Conservation (phyloP, 1,284 basidiomycete species). For the Earliella scabrosa region DNA sequence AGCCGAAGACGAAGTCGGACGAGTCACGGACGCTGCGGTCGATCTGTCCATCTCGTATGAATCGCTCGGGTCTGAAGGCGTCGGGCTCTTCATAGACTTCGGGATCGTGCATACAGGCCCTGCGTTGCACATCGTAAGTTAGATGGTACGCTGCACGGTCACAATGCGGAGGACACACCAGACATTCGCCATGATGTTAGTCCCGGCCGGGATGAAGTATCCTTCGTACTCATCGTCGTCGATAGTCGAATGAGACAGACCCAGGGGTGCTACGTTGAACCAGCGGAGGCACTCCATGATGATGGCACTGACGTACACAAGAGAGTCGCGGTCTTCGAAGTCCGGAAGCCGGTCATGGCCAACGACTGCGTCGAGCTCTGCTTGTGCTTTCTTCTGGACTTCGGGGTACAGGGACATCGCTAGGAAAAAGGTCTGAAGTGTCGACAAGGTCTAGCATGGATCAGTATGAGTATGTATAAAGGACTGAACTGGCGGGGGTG, state of each 20-base stretch:
- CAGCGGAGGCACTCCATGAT: slow-evolving; percentile 24
- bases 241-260: slow-evolving; percentile 13
- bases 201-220: slow-evolving; percentile 28
- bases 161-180: slow-evolving; percentile 22
- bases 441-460: not conserved
- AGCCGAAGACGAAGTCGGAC: slow-evolving; percentile 9
- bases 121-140: not conserved
- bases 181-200: slow-evolving; percentile 19
- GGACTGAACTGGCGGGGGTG: not conserved
- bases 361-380: slow-evolving; percentile 13
- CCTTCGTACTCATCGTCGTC: slow-evolving; percentile 26
- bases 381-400: slow-evolving; percentile 16
- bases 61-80: slow-evolving; percentile 27
- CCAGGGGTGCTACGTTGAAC: slow-evolving; percentile 15
- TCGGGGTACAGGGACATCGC: slow-evolving; percentile 20
- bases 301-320: slow-evolving; percentile 21
- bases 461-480: not conserved
- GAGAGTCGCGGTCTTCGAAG: slow-evolving; percentile 8
- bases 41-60: slow-evolving; percentile 20
- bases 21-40: slow-evolving; percentile 12
- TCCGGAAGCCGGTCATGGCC: slow-evolving; percentile 20
- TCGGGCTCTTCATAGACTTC: slow-evolving; percentile 27
- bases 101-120: slow-evolving; percentile 27
- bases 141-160: slow-evolving; percentile 23
- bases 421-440: slow-evolving; percentile 13